Evolutionary conservation across 305 asterid species (phyloP).

Genomic region (Plantago lanceolata): DNA sequence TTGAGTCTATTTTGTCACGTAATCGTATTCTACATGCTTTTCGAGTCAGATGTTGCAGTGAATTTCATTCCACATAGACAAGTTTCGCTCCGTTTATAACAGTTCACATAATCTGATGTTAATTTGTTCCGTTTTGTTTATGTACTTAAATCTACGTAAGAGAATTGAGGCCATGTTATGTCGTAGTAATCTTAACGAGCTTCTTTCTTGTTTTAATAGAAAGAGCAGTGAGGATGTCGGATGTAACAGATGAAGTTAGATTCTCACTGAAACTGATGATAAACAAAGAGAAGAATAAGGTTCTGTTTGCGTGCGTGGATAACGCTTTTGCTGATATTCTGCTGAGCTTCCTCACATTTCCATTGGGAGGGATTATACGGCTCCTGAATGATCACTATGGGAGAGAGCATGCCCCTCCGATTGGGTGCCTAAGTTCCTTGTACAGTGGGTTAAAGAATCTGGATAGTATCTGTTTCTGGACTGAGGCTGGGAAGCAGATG

Average conservation of each 20-base stretch:
- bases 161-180: too few species aligned
- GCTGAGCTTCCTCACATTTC: conserved; percentile 26
- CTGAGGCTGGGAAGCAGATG: not conserved
- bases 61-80: too few species aligned
- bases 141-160: too few species aligned
- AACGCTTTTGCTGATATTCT: conserved; percentile 17
- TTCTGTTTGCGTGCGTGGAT: conserved; percentile 21
- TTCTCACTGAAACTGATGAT: conserved; percentile 20
- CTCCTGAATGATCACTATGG: conserved; percentile 7
- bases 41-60: too few species aligned
- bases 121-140: too few species aligned
- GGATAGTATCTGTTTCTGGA: conserved; percentile 2
- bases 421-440: conserved; percentile 27
- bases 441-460: conserved; percentile 18
- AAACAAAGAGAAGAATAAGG: conserved; percentile 23
- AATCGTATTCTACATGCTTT: too few species aligned
- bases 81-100: too few species aligned
- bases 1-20: too few species aligned
- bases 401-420: not conserved
- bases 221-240: conserved; percentile 3
- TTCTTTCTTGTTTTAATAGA: too few species aligned
- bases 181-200: too few species aligned
- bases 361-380: conserved; percentile 19
- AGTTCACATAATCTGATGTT: too few species aligned
- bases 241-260: not conserved